A percentile compares a stretch with the other conserved stretches of the same genome.
Conservation (phyloP, 257 asterid genomes). For the Eucommia ulmoides region DNA sequence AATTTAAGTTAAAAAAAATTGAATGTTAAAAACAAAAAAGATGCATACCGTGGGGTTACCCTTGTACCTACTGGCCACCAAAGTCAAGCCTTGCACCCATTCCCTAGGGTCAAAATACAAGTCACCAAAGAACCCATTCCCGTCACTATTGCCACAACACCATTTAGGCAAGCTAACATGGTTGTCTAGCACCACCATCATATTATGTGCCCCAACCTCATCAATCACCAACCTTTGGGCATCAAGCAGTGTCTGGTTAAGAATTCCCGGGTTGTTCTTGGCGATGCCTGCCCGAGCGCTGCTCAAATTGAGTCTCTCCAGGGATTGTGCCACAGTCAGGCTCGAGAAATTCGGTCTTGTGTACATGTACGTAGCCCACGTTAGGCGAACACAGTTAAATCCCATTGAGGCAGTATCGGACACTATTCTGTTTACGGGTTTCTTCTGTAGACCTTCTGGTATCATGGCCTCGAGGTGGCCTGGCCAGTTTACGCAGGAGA, state of each 20-base stretch:
- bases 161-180: constrained; percentile 55
- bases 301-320: constrained; percentile 23
- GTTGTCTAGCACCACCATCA: constrained; percentile 66
- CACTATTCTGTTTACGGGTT: constrained; percentile 24
- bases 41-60: constrained; percentile 25
- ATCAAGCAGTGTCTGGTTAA: constrained; percentile 28
- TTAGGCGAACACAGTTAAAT: constrained; percentile 63
- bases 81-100: constrained; percentile 38
- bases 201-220: constrained; percentile 26
- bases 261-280: constrained; percentile 29
- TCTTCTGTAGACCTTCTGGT: constrained; percentile 52
- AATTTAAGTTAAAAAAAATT: neutral
- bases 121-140: constrained; percentile 73
- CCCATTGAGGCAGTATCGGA: constrained; percentile 21
- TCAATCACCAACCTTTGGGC: constrained; percentile 39
- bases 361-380: constrained; percentile 61
- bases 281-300: constrained; percentile 32
- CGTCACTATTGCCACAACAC: constrained; percentile 52
- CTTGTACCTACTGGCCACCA: constrained; percentile 35
- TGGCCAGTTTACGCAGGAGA: constrained; percentile 44
- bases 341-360: constrained; percentile 33
- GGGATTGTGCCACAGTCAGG: constrained; percentile 29
- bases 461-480: constrained; percentile 52
- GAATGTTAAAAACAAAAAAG: neutral
- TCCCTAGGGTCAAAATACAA: constrained; percentile 33